phyloP scores from a whole-genome alignment of 2,329 filamentous ascomycete species.

The Exophiala aquamarina region DNA sequence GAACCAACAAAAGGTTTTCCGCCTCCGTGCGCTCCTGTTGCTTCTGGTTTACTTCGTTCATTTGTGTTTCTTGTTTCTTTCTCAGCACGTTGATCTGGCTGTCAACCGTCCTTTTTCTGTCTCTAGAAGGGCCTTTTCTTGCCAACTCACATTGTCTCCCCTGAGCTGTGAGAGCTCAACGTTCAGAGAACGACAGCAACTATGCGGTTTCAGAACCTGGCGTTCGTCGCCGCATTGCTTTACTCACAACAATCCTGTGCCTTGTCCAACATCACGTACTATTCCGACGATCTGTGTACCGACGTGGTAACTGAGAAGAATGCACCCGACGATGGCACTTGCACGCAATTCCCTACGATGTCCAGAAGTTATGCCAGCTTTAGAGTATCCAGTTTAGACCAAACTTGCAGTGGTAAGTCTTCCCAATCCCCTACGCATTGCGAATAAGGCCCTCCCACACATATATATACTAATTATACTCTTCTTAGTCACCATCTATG shows the following conservation, averaged over 20 bases:
- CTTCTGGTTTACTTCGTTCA: no score
- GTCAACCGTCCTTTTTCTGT: no score
- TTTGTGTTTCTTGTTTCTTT: no score
- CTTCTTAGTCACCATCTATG: constrained; percentile 13
- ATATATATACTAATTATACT: not conserved
- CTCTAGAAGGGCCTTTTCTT: no score
- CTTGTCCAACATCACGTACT: constrained; percentile 18
- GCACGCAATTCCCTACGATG: constrained; percentile 13
- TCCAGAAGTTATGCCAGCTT: constrained; percentile 6
- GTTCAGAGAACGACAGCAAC: no score
- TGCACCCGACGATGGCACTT: constrained; percentile 17
- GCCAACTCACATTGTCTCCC: no score
- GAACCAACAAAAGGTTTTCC: no score
- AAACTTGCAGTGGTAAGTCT: constrained; percentile 17
- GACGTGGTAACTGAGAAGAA: constrained; percentile 5
- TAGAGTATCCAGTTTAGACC: constrained; percentile 16
- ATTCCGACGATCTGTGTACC: constrained; percentile 10
- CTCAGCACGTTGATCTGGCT: no score
- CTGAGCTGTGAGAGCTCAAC: no score
- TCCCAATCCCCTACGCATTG: no score
- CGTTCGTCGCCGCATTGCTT: not conserved
- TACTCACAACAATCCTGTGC: constrained; percentile 1
- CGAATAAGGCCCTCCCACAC: no score
- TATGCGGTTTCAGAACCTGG: constrained; percentile 7
- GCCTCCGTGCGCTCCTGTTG: no score